Evolutionary conservation across 1,139 yeast genomes (phyloP), one percentile per base, ranked within the genome.

Genomic region (Saccharomyces pastorianus): DNA sequence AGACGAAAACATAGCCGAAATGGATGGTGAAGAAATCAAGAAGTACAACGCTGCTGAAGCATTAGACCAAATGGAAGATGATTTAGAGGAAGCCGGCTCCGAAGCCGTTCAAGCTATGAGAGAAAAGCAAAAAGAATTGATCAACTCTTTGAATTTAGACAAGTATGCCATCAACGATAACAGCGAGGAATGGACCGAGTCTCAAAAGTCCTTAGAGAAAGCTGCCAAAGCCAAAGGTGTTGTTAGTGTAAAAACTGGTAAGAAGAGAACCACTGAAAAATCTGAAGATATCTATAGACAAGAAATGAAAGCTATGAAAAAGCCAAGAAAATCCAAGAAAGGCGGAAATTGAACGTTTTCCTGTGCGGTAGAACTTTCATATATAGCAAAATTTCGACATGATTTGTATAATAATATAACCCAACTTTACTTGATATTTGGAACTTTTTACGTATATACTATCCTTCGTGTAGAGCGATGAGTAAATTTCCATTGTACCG

Each of bases 141-240:
- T 95, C 66, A 85, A 89, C 66, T 83, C 97, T 1, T 77, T 93
- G 60, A 88, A 91, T 61, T 75, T 93, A 68, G 84, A 87, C 59
- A 87, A 87, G 69, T 95, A 91, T 64, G 89, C 93, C 50, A 90
- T 93, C 62, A 84, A 88, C 49, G 91, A 84, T 50, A 86, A 85
- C 60, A 89, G 83, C 44, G 85, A 87, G 71, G 93, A 86, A 56
- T 79, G 83, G 74, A 77, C 79, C 52, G 80, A 79, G 32, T 63
- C 69, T n/a, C 56, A 61, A 44, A 71, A 73, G 42, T 73, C 77
- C n/a, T 76, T 83, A 38, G 80, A 81, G 56, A 88, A 84, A 61
- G 84, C 87, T 17, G 85, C 83, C n/a, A 68, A 69, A 51, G 71
- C 71, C 34, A 78, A 78, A 13, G 41, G 49, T 53, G 85, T 84